These are phyloP conservation scores for Thielaviopsis ethacetica DNA, from an alignment of 2,329 filamentous ascomycete species.

Conservation along the genomic window DNA sequence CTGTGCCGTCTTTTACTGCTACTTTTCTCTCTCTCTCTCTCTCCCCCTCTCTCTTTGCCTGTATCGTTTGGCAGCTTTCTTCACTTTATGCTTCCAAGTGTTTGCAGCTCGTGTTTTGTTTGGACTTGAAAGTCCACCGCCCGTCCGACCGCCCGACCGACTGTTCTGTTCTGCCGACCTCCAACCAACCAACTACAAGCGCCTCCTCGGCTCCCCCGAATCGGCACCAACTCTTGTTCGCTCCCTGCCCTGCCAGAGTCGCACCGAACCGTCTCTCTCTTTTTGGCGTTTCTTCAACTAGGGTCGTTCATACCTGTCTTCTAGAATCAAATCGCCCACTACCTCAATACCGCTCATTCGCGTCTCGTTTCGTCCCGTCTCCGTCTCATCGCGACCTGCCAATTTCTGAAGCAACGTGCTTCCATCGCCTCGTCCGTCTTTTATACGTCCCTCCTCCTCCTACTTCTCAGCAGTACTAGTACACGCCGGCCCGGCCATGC, in stretches of 20 bases:
- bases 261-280: background rate
- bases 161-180: background rate
- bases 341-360: background rate
- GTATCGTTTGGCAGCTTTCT: background rate
- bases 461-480: background rate
- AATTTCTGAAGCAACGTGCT: background rate
- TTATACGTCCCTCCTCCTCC: background rate
- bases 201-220: too few relatives aligned
- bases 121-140: background rate
- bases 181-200: background rate
- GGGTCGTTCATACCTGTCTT: background rate
- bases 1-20: background rate
- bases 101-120: background rate
- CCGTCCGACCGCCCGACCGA: background rate
- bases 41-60: background rate
- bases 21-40: background rate
- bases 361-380: background rate
- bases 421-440: background rate
- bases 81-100: background rate
- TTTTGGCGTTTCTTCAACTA: background rate
- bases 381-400: background rate
- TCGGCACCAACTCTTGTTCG: background rate
- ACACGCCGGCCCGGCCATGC: constrained; percentile 6
- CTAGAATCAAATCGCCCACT: background rate
- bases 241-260: background rate